phyloP scores from a whole-genome alignment of 306 rosid species.

The Hippophae tibetana region DNA sequence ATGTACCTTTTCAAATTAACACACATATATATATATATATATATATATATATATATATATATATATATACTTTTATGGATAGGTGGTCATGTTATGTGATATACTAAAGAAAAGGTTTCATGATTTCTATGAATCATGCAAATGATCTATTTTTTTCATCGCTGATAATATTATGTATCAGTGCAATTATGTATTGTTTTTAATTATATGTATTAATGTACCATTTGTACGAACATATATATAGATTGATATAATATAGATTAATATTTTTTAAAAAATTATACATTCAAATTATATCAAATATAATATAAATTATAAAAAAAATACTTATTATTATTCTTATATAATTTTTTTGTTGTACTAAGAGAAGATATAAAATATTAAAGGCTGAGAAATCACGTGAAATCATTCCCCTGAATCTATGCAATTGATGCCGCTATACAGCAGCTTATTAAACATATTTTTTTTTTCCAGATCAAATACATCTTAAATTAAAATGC shows the following conservation, averaged over 20 bases:
- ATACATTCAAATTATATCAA: too few relatives aligned
- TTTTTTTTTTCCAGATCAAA: too few relatives aligned
- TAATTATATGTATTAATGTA: background rate
- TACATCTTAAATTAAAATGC: too few relatives aligned
- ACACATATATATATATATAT: too few relatives aligned
- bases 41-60: too few relatives aligned
- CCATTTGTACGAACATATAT: background rate
- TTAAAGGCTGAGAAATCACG: slow-evolving; percentile 4
- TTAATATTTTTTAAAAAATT: too few relatives aligned
- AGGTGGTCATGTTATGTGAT: background rate
- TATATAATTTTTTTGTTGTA: too few relatives aligned
- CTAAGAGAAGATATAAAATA: background rate
- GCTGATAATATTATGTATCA: slow-evolving; percentile 5
- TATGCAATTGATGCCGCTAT: slow-evolving; percentile 37
- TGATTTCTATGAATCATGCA: slow-evolving; percentile 23
- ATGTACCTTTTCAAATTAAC: too few relatives aligned
- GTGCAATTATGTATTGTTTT: slow-evolving; percentile 16
- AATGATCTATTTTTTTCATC: slow-evolving; percentile 31
- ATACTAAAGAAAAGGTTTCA: slow-evolving; percentile 25
- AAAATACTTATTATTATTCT: too few relatives aligned
- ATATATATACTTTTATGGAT: too few relatives aligned
- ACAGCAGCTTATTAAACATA: background rate
- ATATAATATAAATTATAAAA: too few relatives aligned
- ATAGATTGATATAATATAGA: too few relatives aligned
- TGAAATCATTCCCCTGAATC: slow-evolving; percentile 39